These are phyloP conservation scores for Hevea brasiliensis DNA, from an alignment of 345 rosid genomes.

Conservation along the genomic window DNA sequence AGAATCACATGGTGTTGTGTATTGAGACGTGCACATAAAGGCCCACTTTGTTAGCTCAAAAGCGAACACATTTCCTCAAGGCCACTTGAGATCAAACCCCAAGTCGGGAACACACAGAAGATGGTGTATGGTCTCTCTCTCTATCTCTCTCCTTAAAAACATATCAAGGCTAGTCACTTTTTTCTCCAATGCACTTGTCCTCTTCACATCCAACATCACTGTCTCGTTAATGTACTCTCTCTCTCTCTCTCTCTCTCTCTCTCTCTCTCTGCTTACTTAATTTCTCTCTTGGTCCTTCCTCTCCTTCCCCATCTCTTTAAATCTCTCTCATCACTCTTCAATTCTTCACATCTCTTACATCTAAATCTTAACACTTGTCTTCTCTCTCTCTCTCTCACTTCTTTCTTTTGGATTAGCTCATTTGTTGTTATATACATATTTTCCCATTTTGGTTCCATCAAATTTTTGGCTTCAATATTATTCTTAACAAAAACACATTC, in stretches of 20 bases:
- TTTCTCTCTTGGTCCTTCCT: conserved; percentile 28
- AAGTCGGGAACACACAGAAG: conserved; percentile 43
- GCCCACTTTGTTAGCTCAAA: conserved; percentile 69
- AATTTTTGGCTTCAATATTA: too few relatives aligned
- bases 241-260: conserved; percentile 26
- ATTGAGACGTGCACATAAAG: conserved; percentile 57
- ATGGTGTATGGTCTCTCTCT: conserved; percentile 11
- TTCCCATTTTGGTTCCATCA: background rate
- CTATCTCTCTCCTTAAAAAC: conserved; percentile 10
- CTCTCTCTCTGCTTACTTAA: too few relatives aligned
- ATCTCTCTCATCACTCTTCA: conserved; percentile 39
- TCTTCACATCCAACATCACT: conserved; percentile 75
- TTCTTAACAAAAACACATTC: background rate
- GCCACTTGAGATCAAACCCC: conserved; percentile 69
- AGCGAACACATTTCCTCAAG: conserved; percentile 55
- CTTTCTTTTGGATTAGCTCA: background rate
- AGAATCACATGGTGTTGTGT: conserved; percentile 67
- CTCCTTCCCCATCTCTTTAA: conserved; percentile 45
- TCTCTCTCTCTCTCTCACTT: conserved; percentile 6
- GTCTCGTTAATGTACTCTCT: conserved; percentile 50
- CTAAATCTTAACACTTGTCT: conserved; percentile 15
- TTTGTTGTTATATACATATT: background rate
- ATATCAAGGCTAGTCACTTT: conserved; percentile 35
- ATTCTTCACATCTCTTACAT: conserved; percentile 20
- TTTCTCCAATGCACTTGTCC: conserved; percentile 73